Evolutionary conservation across 768 basidiomycete species (phyloP).

Genomic region (Pisolithus sp.): DNA sequence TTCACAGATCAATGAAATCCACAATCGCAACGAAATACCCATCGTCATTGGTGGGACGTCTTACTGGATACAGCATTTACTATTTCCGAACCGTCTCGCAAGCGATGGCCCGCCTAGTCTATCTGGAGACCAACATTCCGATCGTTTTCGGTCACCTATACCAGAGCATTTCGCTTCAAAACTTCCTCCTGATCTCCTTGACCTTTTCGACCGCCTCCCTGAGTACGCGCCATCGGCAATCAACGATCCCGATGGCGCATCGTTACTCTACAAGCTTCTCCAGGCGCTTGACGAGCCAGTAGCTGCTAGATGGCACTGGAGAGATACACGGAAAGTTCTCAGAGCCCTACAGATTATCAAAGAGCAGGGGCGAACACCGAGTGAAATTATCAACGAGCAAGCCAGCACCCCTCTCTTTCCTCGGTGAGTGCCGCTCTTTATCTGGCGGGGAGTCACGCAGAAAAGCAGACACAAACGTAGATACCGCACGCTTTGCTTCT

Average conservation of each 20-base stretch:
- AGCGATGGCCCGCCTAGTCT: conserved; percentile 15
- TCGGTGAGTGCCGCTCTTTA: conserved; percentile 35
- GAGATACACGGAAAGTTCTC: conserved; percentile 84
- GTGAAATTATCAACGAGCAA: conserved; percentile 64
- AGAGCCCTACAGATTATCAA: conserved; percentile 73
- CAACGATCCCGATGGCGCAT: conserved; percentile 47
- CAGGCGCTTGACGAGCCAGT: conserved; percentile 62
- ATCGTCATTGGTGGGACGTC: conserved; percentile 94
- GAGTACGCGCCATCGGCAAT: conserved; percentile 51
- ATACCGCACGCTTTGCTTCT: conserved; percentile 82
- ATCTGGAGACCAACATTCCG: conserved; percentile 1
- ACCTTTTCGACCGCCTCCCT: conserved; percentile 54
- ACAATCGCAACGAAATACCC: conserved; percentile 58
- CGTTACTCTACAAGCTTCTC: conserved; percentile 63
- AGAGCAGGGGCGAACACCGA: conserved; percentile 57
- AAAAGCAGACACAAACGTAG: conserved; percentile 31
- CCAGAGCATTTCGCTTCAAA: conserved; percentile 37
- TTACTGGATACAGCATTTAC: conserved; percentile 95
- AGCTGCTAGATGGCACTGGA: conserved; percentile 92
- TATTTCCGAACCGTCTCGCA: conserved; percentile 76
- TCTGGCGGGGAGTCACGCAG: neutral
- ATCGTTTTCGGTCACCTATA: conserved; percentile 26
- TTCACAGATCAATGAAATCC: conserved; percentile 68
- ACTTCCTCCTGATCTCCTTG: conserved; percentile 41
- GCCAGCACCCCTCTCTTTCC: conserved; percentile 38